A percentile compares a stretch with the other conserved stretches of the same genome.
These are phyloP conservation scores for Capsella rubella DNA, from an alignment of 441 rosid genomes.

Conservation along the genomic window DNA sequence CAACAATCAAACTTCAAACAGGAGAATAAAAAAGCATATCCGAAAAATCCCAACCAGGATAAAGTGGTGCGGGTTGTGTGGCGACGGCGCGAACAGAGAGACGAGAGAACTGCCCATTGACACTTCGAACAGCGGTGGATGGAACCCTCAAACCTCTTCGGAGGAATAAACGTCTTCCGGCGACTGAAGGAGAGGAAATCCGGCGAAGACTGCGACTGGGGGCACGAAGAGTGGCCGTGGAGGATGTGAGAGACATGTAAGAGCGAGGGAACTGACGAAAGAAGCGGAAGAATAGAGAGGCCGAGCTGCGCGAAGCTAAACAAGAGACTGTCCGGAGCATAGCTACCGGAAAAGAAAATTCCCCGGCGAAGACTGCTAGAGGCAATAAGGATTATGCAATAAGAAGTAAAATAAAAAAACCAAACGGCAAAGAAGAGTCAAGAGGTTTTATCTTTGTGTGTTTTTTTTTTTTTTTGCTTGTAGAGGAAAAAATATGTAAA, in stretches of 20 bases:
- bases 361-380: conserved; percentile 36
- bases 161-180: conserved; percentile 51
- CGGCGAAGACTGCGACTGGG: conserved; percentile 46
- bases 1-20: background rate
- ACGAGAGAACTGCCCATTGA: conserved; percentile 57
- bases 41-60: conserved; percentile 53
- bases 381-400: conserved; percentile 1
- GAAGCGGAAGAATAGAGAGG: conserved; percentile 56
- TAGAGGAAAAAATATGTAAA: background rate
- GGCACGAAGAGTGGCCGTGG: conserved; percentile 30
- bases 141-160: conserved; percentile 49
- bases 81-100: conserved; percentile 73
- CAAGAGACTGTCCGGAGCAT: conserved; percentile 67
- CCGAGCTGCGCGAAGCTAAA: conserved; percentile 54
- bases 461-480: background rate
- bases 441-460: background rate
- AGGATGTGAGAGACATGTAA: conserved; percentile 45
- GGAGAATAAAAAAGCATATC: background rate
- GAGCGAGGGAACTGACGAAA: conserved; percentile 49
- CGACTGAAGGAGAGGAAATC: conserved; percentile 40
- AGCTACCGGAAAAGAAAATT: conserved; percentile 39
- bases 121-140: conserved; percentile 34
- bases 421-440: conserved; percentile 21
- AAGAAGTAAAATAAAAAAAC: conserved; percentile 2
- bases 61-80: conserved; percentile 59